phyloP scores from a whole-genome alignment of 1,284 basidiomycete species.

The Sanghuangporus sanghuang region DNA sequence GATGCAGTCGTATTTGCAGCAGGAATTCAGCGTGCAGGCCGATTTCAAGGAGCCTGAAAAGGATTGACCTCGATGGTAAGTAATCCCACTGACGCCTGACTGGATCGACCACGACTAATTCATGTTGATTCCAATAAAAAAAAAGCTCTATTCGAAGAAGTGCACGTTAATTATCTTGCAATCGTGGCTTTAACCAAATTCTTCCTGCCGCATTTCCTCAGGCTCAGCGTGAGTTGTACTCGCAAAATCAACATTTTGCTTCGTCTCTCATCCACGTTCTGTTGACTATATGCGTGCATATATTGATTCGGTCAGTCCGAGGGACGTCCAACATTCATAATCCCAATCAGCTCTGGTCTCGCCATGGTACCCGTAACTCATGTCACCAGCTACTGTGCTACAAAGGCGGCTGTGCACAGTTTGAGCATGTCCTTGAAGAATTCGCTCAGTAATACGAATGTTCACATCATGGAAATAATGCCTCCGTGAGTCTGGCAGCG shows the following conservation, averaged over 20 bases:
- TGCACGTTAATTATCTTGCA: constrained; percentile 53
- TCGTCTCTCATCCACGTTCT: background rate
- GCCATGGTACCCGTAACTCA: constrained; percentile 38
- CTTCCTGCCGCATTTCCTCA: constrained; percentile 53
- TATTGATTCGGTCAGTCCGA: constrained; percentile 26
- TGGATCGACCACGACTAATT: background rate
- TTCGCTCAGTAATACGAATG: constrained; percentile 45
- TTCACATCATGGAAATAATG: constrained; percentile 54
- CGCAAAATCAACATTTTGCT: background rate
- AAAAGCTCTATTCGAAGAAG: constrained; percentile 46
- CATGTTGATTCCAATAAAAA: background rate
- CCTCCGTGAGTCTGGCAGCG: constrained; percentile 44
- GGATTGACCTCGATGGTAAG: constrained; percentile 42
- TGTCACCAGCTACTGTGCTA: constrained; percentile 50
- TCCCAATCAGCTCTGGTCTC: constrained; percentile 50
- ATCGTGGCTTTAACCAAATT: constrained; percentile 45
- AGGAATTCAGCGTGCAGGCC: constrained; percentile 48
- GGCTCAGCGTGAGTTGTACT: constrained; percentile 37
- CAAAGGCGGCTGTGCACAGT: constrained; percentile 60
- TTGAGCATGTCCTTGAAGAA: constrained; percentile 43
- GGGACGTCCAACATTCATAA: constrained; percentile 43
- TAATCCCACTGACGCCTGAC: background rate
- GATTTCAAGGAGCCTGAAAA: constrained; percentile 44
- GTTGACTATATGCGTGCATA: background rate
- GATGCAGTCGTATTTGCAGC: constrained; percentile 45